phyloP scores from a whole-genome alignment of 352 stramenopile genomes.

The Pythium coloratum region DNA sequence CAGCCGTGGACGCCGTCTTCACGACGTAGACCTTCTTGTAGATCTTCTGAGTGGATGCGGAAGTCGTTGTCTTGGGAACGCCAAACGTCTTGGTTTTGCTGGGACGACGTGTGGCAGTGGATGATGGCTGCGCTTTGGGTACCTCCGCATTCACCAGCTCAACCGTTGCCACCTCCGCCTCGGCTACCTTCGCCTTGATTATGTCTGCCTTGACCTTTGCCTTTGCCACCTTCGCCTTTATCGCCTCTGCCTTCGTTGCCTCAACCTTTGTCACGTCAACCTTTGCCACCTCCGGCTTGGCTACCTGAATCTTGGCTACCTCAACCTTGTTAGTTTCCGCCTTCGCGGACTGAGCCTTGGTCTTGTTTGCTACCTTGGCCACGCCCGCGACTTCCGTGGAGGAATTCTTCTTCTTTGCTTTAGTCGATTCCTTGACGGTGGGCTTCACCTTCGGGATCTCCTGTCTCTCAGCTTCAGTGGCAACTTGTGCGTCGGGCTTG shows the following conservation, averaged over 20 bases:
- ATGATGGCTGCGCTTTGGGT: not conserved
- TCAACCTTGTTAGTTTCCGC: no score
- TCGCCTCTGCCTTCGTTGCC: not conserved
- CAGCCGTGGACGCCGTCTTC: slow-evolving; percentile 16
- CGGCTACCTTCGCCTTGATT: not conserved
- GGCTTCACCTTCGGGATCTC: not conserved
- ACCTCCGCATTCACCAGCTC: no score
- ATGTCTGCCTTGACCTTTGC: not conserved
- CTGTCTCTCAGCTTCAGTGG: not conserved
- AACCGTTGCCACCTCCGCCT: not conserved
- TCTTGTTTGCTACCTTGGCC: not conserved
- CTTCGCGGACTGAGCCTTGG: not conserved
- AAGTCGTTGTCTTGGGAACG: not conserved
- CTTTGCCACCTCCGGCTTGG: not conserved
- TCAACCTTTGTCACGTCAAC: not conserved
- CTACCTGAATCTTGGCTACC: no score
- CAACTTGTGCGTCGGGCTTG: not conserved
- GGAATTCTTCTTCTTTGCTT: not conserved
- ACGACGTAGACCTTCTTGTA: slow-evolving; percentile 39
- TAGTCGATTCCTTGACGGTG: not conserved
- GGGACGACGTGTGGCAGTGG: slow-evolving; percentile 10
- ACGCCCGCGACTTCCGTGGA: no score
- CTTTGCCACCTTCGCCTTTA: not conserved
- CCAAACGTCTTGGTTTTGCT: slow-evolving; percentile 16
- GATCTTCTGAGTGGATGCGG: slow-evolving; percentile 12